A percentile compares a stretch with the other conserved stretches of the same genome.
phyloP scores from a whole-genome alignment of 2,329 filamentous ascomycete genomes.

The Apiospora marii region DNA sequence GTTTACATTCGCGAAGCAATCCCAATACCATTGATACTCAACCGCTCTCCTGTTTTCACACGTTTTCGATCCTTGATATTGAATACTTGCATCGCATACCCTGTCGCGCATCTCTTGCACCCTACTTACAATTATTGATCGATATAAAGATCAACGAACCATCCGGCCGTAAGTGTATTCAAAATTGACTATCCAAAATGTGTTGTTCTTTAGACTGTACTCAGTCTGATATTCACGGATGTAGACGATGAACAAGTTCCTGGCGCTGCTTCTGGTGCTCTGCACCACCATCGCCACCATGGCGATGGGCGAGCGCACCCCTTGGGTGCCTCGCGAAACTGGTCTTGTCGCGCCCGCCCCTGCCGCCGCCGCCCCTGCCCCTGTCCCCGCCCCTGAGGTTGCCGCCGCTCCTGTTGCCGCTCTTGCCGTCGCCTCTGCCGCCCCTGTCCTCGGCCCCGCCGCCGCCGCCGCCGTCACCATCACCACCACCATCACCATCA shows the following conservation, averaged over 20 bases:
- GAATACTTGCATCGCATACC: background rate
- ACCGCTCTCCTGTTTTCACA: background rate
- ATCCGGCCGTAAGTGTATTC: background rate
- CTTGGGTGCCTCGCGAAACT: constrained; percentile 35
- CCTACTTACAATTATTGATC: background rate
- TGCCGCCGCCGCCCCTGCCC: background rate
- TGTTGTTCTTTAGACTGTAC: too few relatives aligned
- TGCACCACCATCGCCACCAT: constrained; percentile 25
- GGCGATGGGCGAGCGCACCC: constrained; percentile 29
- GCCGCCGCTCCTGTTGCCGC: background rate
- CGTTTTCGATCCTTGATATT: background rate
- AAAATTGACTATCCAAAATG: background rate
- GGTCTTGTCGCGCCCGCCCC: background rate
- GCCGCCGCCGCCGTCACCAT: background rate
- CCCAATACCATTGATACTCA: background rate
- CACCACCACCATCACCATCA: background rate
- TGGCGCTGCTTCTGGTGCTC: constrained; percentile 31
- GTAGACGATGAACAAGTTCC: constrained; percentile 6
- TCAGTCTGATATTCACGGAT: too few relatives aligned
- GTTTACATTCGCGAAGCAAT: background rate
- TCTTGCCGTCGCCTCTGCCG: background rate
- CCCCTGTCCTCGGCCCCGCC: background rate
- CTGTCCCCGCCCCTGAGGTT: background rate
- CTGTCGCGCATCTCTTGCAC: background rate
- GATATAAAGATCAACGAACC: background rate